Percentiles rank a stretch among this genome's conserved stretches.
phyloP scores from a whole-genome alignment of 2,329 filamentous ascomycete genomes.

The Tolypocladium paradoxum region DNA sequence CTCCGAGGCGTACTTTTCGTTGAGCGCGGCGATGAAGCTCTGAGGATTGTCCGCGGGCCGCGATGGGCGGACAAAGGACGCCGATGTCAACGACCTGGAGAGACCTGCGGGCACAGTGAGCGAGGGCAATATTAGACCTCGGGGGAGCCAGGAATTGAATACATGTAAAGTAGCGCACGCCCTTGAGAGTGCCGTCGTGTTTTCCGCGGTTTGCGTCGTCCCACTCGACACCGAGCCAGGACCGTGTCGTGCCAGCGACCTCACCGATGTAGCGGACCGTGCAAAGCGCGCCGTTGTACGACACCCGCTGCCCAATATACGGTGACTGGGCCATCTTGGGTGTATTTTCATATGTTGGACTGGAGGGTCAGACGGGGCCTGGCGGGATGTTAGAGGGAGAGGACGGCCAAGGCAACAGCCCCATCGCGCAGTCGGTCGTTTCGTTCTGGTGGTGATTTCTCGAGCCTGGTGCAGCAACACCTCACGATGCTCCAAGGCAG shows the following conservation, averaged over 20 bases:
- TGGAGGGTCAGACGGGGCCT: not conserved
- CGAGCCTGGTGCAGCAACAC: not conserved
- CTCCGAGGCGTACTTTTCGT: constrained; percentile 71
- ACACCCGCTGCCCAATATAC: constrained; percentile 63
- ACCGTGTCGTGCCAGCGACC: constrained; percentile 63
- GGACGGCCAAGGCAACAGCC: constrained; percentile 11
- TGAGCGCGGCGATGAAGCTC: constrained; percentile 70
- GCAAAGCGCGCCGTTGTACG: constrained; percentile 66
- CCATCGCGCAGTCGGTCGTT: not conserved
- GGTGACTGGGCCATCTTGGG: constrained; percentile 25
- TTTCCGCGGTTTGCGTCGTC: constrained; percentile 80
- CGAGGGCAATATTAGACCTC: no score
- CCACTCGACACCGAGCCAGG: constrained; percentile 96
- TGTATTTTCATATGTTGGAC: not conserved
- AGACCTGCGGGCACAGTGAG: constrained; percentile 31
- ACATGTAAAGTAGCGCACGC: constrained; percentile 76
- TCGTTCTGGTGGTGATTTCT: not conserved
- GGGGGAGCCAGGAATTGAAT: constrained; percentile 10
- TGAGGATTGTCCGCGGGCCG: constrained; percentile 56
- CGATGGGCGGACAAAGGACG: constrained; percentile 76
- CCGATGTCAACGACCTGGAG: constrained; percentile 56
- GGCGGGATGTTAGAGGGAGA: not conserved
- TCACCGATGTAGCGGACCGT: constrained; percentile 76
- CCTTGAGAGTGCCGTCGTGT: constrained; percentile 76
- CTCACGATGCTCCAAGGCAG: not conserved